Percentiles rank a stretch among this genome's conserved stretches.
phyloP scores from a whole-genome alignment of 139 green algal species.

The Asterochloris erici region DNA sequence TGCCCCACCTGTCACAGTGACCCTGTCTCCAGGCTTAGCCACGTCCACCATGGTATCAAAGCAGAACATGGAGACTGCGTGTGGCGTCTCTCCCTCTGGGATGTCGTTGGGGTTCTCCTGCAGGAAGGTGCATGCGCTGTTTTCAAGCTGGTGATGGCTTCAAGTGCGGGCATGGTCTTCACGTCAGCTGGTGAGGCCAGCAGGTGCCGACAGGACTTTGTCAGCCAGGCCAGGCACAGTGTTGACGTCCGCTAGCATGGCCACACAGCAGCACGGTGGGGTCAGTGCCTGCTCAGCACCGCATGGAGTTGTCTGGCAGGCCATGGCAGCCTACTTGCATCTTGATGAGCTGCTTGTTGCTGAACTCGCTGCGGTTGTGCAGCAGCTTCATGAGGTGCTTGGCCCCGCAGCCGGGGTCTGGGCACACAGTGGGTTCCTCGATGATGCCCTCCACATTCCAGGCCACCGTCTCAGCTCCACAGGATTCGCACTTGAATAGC shows the following conservation, averaged over 20 bases:
- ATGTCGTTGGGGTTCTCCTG: constrained; percentile 94
- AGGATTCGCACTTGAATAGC: constrained; percentile 36
- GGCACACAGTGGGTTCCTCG: constrained; percentile 76
- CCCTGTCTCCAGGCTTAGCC: constrained; percentile 77
- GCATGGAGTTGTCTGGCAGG: background rate
- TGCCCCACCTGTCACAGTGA: constrained; percentile 58
- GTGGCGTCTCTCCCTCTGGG: constrained; percentile 96
- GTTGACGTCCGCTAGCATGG: too few species aligned
- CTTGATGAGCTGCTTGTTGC: constrained; percentile 88
- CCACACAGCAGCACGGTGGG: too few species aligned
- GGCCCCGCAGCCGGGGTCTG: constrained; percentile 44
- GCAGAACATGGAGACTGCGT: constrained; percentile 82
- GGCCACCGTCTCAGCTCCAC: constrained; percentile 21
- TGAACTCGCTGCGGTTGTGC: constrained; percentile 82
- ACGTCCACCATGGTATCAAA: constrained; percentile 83
- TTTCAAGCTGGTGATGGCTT: background rate
- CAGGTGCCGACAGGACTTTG: background rate
- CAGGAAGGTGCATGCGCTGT: background rate
- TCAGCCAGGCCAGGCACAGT: too few species aligned
- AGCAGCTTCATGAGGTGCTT: constrained; percentile 67
- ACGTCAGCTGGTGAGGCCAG: background rate
- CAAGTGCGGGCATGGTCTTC: background rate
- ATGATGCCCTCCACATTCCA: constrained; percentile 64
- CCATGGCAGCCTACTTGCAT: constrained; percentile 30
- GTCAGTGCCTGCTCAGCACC: background rate